Percentiles rank a stretch among this genome's conserved stretches.
Evolutionary conservation across 192 early-diverging fungal species (phyloP).

Genomic region (Anaeromyces robustus): DNA sequence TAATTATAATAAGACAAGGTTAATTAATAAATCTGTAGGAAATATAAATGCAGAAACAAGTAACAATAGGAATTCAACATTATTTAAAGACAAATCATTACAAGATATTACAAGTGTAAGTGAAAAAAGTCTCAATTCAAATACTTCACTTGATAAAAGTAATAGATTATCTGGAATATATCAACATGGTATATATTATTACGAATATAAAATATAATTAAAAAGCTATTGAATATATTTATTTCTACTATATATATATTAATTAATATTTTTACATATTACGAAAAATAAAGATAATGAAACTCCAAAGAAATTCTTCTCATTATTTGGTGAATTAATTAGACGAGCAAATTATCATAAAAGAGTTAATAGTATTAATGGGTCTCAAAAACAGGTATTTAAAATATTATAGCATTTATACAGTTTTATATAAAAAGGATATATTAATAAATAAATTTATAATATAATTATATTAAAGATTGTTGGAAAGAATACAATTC

Average conservation of each 20-base stretch:
- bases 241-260: too few relatives aligned
- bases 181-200: neutral
- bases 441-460: too few relatives aligned
- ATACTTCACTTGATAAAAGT: conserved; percentile 5
- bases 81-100: conserved; percentile 18
- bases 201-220: too few relatives aligned
- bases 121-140: conserved; percentile 21
- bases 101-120: conserved; percentile 14
- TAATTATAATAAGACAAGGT: neutral
- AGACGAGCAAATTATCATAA: conserved; percentile 18
- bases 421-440: too few relatives aligned
- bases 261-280: too few relatives aligned
- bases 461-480: neutral
- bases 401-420: neutral
- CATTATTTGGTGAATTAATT: conserved; percentile 56
- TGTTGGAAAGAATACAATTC: conserved; percentile 5
- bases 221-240: too few relatives aligned
- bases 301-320: conserved; percentile 47
- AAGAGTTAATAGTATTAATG: neutral
- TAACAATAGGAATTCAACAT: neutral
- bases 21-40: neutral
- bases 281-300: conserved; percentile 2
- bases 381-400: neutral
- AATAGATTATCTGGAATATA: conserved; percentile 1
- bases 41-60: neutral